Evolutionary conservation across 2,329 filamentous ascomycete genomes (phyloP).

Genomic region (Penicillium expansum): DNA sequence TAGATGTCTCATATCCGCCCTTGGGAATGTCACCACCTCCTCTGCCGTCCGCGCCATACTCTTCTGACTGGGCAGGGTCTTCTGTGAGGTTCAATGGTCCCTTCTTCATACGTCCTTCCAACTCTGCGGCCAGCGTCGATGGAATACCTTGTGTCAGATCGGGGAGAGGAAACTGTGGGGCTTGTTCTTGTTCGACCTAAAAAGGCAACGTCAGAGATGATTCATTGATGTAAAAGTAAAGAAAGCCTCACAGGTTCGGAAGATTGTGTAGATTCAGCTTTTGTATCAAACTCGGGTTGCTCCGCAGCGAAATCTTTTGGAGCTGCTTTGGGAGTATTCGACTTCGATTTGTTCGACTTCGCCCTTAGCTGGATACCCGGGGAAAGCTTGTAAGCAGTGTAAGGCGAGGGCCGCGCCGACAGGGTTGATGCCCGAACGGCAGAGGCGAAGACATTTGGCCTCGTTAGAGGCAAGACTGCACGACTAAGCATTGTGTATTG

Average conservation of each 20-base stretch:
- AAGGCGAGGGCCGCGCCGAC: conserved; percentile 36
- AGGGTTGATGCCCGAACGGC: conserved; percentile 35
- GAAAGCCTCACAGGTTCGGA: conserved; percentile 27
- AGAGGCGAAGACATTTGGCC: conserved; percentile 40
- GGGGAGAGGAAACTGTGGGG: conserved; percentile 67
- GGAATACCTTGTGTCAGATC: conserved; percentile 94
- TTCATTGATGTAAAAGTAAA: background rate
- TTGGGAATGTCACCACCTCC: conserved; percentile 65
- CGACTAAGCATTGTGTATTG: conserved; percentile 44
- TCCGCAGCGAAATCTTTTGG: conserved; percentile 33
- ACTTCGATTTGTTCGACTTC: conserved; percentile 29
- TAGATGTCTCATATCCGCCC: conserved; percentile 84
- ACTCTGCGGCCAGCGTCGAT: conserved; percentile 80
- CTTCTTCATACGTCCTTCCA: conserved; percentile 47
- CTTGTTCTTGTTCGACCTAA: conserved; percentile 35
- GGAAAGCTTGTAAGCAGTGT: conserved; percentile 36
- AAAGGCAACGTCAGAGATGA: conserved; percentile 8
- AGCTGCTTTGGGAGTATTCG: conserved; percentile 21
- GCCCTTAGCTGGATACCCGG: conserved; percentile 22
- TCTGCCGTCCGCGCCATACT: conserved; percentile 49
- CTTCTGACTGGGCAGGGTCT: conserved; percentile 46
- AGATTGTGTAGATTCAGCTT: conserved; percentile 32
- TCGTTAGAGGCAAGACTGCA: conserved; percentile 45
- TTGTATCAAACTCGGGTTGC: conserved; percentile 41
- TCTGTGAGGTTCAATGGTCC: conserved; percentile 53